Base-by-base conservation (phyloP, 1,284 basidiomycete genomes). In the Ustilago trichophora region DNA sequence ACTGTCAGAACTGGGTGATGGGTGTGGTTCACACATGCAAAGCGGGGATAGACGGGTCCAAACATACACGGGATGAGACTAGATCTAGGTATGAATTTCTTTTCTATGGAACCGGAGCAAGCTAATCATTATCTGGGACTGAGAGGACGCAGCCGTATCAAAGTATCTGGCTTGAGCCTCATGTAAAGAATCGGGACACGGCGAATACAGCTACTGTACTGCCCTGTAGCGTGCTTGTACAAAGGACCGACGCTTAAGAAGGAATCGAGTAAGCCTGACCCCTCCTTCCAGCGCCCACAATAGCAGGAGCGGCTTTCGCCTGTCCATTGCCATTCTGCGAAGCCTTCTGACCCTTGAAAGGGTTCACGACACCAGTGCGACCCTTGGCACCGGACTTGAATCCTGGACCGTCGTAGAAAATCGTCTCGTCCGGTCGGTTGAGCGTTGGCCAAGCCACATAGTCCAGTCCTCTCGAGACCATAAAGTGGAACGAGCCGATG, bases 381-480 rank as follows among this genome's bases (percentile, higher is more conserved):
- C 79, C 79, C 32, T 63, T 64, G 8, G 66, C 53, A 24, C 75
- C 74, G 1, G 62, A 64, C 31, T 56, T 71, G 65, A 77, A 81
- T 15, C 79, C 79, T 9, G 77, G 78, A 8, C 79, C 79, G 32
- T 73, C 72, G 44, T 79, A 81, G 40, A 69, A 71, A 24, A 81
- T 80, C 15, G 63, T 63, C 31, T 72, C 59, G 34, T 75, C 66
- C 0, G 75, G 77, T 11, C 75, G 53, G 68, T 79, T 79, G 35
- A 81, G 60, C 22, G 64, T 73, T 8, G 79, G 79, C 78, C 78
- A 81, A 38, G 72, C 71, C 16, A 81, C 79, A 46, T 78, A 81
- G 18, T 79, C 64, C 26, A 81, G 29, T 4, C 79, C 79, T 22
- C 73, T 64, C 38, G 76, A 59, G 34, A 71, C 53, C 49, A 81